Evolutionary conservation across 73 alveolate genomes (phyloP).

Genomic region (Paramecium octaurelia): DNA sequence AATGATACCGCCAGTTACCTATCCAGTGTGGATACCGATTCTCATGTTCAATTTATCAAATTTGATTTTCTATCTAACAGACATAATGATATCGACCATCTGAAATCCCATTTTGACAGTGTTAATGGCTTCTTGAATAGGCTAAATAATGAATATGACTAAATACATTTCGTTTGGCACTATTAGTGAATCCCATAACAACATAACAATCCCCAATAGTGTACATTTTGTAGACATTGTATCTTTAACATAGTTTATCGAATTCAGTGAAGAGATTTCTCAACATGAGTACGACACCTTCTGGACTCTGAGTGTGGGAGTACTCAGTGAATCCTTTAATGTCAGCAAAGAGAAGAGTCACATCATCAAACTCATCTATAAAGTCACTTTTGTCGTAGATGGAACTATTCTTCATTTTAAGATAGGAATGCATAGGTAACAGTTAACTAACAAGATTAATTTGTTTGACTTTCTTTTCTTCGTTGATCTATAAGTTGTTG

Average conservation of each 20-base stretch:
- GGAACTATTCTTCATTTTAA: constrained; percentile 11
- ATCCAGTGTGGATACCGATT: constrained; percentile 67
- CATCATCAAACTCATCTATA: constrained; percentile 65
- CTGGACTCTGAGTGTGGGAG: constrained; percentile 39
- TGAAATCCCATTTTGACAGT: constrained; percentile 81
- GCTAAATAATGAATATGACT: background rate
- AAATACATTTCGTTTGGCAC: constrained; percentile 48
- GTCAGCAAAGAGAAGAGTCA: constrained; percentile 60
- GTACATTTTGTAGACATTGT: constrained; percentile 50
- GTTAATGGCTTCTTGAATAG: constrained; percentile 71
- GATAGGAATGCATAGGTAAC: constrained; percentile 21
- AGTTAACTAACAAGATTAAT: background rate
- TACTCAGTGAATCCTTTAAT: constrained; percentile 62
- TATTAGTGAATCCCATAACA: constrained; percentile 66
- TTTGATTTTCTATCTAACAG: constrained; percentile 72
- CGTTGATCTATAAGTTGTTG: constrained; percentile 16
- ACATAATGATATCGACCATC: constrained; percentile 78
- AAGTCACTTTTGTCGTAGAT: constrained; percentile 36
- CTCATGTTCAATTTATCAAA: constrained; percentile 72
- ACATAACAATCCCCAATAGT: constrained; percentile 69
- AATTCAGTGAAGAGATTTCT: constrained; percentile 54
- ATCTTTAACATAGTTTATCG: constrained; percentile 49
- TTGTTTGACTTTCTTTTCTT: constrained; percentile 15
- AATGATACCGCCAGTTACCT: constrained; percentile 49
- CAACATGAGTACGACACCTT: constrained; percentile 58